Conservation (phyloP, 2,329 filamentous ascomycete species). For the Cryphonectria carpinicola region DNA sequence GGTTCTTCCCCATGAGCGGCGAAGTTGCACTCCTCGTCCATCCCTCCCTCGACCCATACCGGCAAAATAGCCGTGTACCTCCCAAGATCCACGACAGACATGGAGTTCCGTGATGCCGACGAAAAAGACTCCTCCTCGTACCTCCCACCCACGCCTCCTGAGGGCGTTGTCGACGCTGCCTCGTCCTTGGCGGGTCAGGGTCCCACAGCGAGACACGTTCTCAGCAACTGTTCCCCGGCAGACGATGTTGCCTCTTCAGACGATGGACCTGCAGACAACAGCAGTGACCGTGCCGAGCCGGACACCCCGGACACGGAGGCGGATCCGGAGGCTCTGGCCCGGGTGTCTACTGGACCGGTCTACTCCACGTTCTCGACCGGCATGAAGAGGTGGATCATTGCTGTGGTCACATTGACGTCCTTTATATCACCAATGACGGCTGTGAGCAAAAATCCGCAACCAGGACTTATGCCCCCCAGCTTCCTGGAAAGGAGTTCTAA, state of each 20-base stretch:
- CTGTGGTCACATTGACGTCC: constrained; percentile 56
- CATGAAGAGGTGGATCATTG: constrained; percentile 56
- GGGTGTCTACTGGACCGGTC: constrained; percentile 43
- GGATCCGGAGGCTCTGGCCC: constrained; percentile 38
- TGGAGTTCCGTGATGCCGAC: constrained; percentile 20
- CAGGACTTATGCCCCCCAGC: not conserved
- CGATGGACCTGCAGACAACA: constrained; percentile 22
- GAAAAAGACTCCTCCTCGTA: not conserved
- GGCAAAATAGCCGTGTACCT: constrained; percentile 13
- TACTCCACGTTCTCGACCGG: constrained; percentile 46
- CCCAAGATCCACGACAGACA: not conserved
- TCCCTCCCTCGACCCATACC: constrained; percentile 7
- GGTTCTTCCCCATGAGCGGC: constrained; percentile 14
- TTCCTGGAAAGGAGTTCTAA: constrained; percentile 2
- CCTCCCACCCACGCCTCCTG: constrained; percentile 12
- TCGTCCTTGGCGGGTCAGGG: constrained; percentile 23
- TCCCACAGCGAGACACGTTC: constrained; percentile 9
- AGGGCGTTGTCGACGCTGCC: constrained; percentile 16
- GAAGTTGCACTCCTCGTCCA: not conserved
- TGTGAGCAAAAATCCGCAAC: constrained; percentile 16
- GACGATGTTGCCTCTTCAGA: constrained; percentile 17
- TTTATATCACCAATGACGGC: constrained; percentile 63
- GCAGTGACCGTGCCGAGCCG: constrained; percentile 17
- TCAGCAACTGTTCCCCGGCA: constrained; percentile 4
- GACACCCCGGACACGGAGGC: constrained; percentile 22